Evolutionary conservation across 441 rosid species (phyloP), one percentile per base, ranked within the genome.

Genomic region (Euphorbia celastroides): DNA sequence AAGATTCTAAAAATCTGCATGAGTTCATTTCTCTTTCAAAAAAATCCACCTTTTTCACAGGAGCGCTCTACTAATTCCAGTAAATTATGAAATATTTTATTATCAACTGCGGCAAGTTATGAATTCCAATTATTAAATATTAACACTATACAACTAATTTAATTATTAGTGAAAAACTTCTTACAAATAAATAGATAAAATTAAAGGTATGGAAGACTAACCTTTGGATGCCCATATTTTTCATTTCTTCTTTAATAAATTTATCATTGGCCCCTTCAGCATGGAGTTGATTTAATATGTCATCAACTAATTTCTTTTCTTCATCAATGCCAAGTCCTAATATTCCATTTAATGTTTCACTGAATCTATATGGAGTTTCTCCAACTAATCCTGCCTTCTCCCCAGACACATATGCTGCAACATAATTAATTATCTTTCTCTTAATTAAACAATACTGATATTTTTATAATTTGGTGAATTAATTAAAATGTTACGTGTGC

Each of bases 331-430:
- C 86, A 60, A 93, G 77, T 30, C 86, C 85, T 2, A 69, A 17
- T 4, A 61, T 62, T 7, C 92, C 96, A 26, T 80, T 88, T 0
- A 91, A 83, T n/a, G 87, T 73, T 73, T 89, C 92, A 0, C 92
- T 96, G 79, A 81, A 72, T 0, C 16, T 31, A 51, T 75, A 85
- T 4, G 93, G 74, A 11, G 32, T 82, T 75, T 93, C 99, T 13
- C 32, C 31, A 62, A 91, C 76, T 13, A 88, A 44, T 25, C 99
- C 99, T 17, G 73, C 56, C 46, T 68, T 78, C 74, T 88, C 96
- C 10, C 99, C 99, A 5, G 80, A 62, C 1, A 93, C 94, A 75
- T 84, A 93, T 50, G 97, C 99, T 93, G 83, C 1, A 72, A n/a
- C n/a, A n/a, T n/a, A n/a, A 68, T 52, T 23, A 5, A 22, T 5